A percentile compares a stretch with the other conserved stretches of the same genome.
Evolutionary conservation across 768 basidiomycete species (phyloP).

Genomic region (Mycena galericulata): DNA sequence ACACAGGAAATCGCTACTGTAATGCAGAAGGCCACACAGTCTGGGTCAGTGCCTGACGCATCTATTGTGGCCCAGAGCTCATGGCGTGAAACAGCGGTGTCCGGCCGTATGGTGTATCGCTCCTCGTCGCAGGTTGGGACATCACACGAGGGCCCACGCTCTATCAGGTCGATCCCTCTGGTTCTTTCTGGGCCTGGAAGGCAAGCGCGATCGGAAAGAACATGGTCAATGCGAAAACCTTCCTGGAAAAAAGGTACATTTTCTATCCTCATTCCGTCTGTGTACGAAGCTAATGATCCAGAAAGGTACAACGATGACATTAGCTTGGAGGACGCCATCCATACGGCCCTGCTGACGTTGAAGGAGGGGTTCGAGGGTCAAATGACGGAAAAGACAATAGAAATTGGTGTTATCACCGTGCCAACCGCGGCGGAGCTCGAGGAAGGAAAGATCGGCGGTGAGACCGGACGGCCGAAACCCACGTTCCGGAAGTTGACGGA

Average conservation of each 20-base stretch:
- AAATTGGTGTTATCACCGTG: constrained; percentile 96
- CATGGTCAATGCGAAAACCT: constrained; percentile 99
- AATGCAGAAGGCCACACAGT: constrained; percentile 99
- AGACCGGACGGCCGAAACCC: constrained; percentile 79
- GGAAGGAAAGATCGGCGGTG: constrained; percentile 76
- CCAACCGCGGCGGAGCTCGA: constrained; percentile 79
- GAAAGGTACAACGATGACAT: constrained; percentile 98
- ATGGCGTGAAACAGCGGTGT: constrained; percentile 80
- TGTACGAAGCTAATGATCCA: constrained; percentile 35
- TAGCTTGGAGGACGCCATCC: constrained; percentile 97
- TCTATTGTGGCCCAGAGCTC: constrained; percentile 40
- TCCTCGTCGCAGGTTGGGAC: constrained; percentile 98
- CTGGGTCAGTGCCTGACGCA: constrained; percentile 72
- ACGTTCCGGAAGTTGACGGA: constrained; percentile 96
- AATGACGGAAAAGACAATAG: constrained; percentile 99
- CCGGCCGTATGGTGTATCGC: constrained; percentile 97
- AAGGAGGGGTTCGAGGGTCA: constrained; percentile 99
- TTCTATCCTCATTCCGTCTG: constrained; percentile 19
- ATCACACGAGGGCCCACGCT: constrained; percentile 93
- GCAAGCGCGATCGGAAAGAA: constrained; percentile 99
- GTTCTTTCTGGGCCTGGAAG: constrained; percentile 99
- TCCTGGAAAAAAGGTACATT: constrained; percentile 95
- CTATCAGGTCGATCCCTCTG: constrained; percentile 99
- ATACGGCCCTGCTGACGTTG: constrained; percentile 96
- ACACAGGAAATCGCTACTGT: constrained; percentile 98